Evolutionary conservation across 2,329 filamentous ascomycete genomes (phyloP).

Genomic region (Microdochium paspali): DNA sequence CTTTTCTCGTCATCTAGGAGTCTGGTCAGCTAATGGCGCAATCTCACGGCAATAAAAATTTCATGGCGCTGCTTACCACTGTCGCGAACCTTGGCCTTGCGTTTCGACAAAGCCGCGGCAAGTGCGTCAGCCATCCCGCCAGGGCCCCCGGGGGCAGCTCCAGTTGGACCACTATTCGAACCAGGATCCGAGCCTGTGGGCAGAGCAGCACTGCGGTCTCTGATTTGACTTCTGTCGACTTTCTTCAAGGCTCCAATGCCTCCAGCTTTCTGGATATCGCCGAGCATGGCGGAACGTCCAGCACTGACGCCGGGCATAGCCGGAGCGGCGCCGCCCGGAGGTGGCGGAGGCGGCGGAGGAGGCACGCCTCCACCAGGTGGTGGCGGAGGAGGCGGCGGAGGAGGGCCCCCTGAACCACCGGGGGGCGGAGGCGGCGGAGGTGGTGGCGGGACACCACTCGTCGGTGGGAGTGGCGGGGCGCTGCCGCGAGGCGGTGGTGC

Average conservation of each 20-base stretch:
- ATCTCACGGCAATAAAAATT: slow-evolving; percentile 2
- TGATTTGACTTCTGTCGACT: slow-evolving; percentile 60
- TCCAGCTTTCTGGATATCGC: slow-evolving; percentile 62
- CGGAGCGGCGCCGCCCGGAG: slow-evolving; percentile 40
- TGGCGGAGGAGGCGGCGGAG: slow-evolving; percentile 10
- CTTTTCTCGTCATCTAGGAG: slow-evolving; percentile 63
- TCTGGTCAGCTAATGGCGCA: slow-evolving; percentile 10
- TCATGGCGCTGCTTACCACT: slow-evolving; percentile 62
- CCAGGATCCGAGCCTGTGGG: neutral
- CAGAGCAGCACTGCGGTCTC: slow-evolving; percentile 60
- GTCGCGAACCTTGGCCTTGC: slow-evolving; percentile 89
- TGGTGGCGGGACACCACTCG: slow-evolving; percentile 4
- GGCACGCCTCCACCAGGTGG: slow-evolving; percentile 7
- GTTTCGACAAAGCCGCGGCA: slow-evolving; percentile 65
- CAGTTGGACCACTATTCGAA: slow-evolving; percentile 27
- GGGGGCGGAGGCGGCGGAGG: slow-evolving; percentile 1
- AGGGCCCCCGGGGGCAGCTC: slow-evolving; percentile 31
- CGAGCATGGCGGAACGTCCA: slow-evolving; percentile 52
- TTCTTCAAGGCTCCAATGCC: slow-evolving; percentile 64
- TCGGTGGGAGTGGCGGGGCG: slow-evolving; percentile 4
- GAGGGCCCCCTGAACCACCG: slow-evolving; percentile 1
- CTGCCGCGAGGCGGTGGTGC: slow-evolving; percentile 8
- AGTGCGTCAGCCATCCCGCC: slow-evolving; percentile 75
- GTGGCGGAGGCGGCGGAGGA: slow-evolving; percentile 22
- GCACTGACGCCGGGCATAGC: slow-evolving; percentile 29